Percentiles rank a stretch among this genome's conserved stretches.
phyloP scores from a whole-genome alignment of 202 grass and related monocot genomes.

The Digitaria exilis region DNA sequence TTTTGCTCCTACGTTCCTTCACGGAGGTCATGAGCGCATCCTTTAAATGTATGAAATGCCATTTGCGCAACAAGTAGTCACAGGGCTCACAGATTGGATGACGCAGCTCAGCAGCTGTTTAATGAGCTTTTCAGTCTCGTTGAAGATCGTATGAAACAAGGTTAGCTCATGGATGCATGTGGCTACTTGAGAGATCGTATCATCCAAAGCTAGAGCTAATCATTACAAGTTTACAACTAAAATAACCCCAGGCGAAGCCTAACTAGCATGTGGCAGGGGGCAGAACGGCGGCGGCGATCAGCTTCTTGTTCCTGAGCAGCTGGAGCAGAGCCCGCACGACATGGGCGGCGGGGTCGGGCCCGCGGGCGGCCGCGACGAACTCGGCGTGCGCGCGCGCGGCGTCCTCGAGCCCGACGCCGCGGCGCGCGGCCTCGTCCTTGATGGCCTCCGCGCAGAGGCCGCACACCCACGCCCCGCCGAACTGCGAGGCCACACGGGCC shows the following conservation, averaged over 20 bases:
- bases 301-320: conserved; percentile 60
- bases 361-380: conserved; percentile 36
- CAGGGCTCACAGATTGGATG: neutral
- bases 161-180: neutral
- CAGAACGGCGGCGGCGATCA: conserved; percentile 13
- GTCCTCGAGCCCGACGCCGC: conserved; percentile 44
- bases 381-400: conserved; percentile 52
- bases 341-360: neutral
- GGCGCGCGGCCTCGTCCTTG: conserved; percentile 57
- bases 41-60: neutral
- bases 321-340: conserved; percentile 59
- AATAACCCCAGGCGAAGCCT: no score
- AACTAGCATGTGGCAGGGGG: neutral
- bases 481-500: conserved; percentile 47
- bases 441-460: conserved; percentile 64
- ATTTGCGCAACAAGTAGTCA: neutral
- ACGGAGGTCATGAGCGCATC: neutral
- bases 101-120: neutral
- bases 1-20: neutral
- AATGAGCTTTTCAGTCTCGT: neutral
- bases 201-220: no score
- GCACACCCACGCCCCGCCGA: conserved; percentile 67
- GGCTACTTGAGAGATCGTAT: neutral
- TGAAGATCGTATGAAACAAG: neutral
- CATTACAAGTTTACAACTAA: no score